Conservation (phyloP, 208 protist species). For the Acanthamoeba royreba region DNA sequence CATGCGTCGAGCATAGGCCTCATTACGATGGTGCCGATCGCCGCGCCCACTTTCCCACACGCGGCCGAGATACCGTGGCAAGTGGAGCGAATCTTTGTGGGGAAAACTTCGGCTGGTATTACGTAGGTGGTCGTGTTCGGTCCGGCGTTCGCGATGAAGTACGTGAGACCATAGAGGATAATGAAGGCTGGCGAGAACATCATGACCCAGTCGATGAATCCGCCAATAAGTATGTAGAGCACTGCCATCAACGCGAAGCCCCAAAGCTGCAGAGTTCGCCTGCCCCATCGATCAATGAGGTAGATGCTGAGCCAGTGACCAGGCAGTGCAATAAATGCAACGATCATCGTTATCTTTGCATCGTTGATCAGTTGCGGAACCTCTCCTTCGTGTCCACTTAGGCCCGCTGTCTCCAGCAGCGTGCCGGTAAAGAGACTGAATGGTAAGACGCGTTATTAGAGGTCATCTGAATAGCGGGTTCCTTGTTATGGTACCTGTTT, state of each 20-base stretch:
- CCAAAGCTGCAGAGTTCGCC: slow-evolving; percentile 62
- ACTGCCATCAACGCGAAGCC: slow-evolving; percentile 63
- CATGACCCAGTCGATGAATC: slow-evolving; percentile 36
- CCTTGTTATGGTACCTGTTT: slow-evolving; percentile 46
- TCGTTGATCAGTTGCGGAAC: slow-evolving; percentile 26
- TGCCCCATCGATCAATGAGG: slow-evolving; percentile 62
- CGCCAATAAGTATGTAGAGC: slow-evolving; percentile 56
- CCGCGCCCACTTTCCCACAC: slow-evolving; percentile 73
- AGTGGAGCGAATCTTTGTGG: slow-evolving; percentile 66
- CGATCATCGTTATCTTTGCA: background rate
- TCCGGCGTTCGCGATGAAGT: slow-evolving; percentile 79
- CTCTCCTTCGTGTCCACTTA: background rate
- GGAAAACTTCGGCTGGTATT: slow-evolving; percentile 75
- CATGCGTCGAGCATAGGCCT: slow-evolving; percentile 38
- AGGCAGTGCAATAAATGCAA: slow-evolving; percentile 56
- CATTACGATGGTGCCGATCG: slow-evolving; percentile 67
- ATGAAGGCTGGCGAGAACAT: slow-evolving; percentile 60
- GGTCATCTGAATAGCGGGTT: background rate
- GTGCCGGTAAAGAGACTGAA: background rate
- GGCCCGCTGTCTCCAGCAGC: background rate
- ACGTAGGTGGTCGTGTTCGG: slow-evolving; percentile 83
- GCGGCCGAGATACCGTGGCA: slow-evolving; percentile 78
- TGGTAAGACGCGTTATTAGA: background rate
- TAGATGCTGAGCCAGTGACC: slow-evolving; percentile 65
- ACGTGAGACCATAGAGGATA: slow-evolving; percentile 74